Evolutionary conservation across 1,139 yeast species (phyloP).

Genomic region (Saccharomyces hybrid): DNA sequence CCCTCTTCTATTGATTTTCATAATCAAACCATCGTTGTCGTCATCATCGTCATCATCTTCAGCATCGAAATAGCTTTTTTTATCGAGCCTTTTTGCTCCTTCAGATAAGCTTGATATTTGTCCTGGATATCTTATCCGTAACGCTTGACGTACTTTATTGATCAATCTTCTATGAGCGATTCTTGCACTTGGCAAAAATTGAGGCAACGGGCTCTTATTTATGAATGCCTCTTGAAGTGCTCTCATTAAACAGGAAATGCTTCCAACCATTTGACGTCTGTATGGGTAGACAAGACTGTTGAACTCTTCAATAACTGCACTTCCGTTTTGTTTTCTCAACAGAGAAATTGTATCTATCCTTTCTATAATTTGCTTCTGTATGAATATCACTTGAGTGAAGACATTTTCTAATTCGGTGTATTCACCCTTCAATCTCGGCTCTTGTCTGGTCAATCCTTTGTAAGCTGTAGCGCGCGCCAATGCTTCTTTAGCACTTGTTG

Average conservation of each 20-base stretch:
- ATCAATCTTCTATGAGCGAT: conserved; percentile 42
- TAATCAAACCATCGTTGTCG: conserved; percentile 5
- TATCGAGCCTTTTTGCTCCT: conserved; percentile 5
- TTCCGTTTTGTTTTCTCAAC: conserved; percentile 39
- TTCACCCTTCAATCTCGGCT: conserved; percentile 43
- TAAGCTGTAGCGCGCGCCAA: conserved; percentile 38
- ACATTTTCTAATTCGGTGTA: conserved; percentile 37
- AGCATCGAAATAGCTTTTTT: conserved; percentile 11
- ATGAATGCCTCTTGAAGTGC: conserved; percentile 39
- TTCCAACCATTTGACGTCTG: conserved; percentile 40
- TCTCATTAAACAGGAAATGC: conserved; percentile 34
- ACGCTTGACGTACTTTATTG: conserved; percentile 36
- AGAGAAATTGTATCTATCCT: conserved; percentile 41
- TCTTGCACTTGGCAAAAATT: conserved; percentile 43
- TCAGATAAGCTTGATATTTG: background rate
- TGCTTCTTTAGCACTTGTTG: conserved; percentile 35
- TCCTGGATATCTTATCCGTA: conserved; percentile 20
- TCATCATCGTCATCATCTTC: conserved; percentile 6
- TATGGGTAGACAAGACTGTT: conserved; percentile 37
- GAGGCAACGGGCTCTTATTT: conserved; percentile 43
- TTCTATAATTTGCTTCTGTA: conserved; percentile 42
- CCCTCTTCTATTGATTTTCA: background rate
- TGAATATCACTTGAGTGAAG: conserved; percentile 40
- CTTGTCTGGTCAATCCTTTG: conserved; percentile 38
- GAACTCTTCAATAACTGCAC: conserved; percentile 40